Evolutionary conservation across 164 flowering plant species (phyloP).

Genomic region (Tetracentron sinense): DNA sequence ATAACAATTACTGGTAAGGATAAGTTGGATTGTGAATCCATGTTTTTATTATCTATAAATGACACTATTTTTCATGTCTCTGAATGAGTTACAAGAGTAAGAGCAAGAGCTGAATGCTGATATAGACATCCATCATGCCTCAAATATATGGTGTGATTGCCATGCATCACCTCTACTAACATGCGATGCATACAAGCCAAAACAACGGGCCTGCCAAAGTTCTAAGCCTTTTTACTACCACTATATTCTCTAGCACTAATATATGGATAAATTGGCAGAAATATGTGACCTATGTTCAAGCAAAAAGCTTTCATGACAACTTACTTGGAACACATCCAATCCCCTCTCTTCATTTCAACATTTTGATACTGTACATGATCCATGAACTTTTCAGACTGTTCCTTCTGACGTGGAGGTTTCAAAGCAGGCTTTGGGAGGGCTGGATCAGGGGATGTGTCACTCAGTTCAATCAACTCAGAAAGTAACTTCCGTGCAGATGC

Average conservation of each 20-base stretch:
- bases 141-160: too few species aligned
- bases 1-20: too few species aligned
- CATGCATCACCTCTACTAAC: too few species aligned
- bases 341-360: constrained; percentile 71
- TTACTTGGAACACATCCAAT: constrained; percentile 83
- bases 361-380: constrained; percentile 20
- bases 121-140: too few species aligned
- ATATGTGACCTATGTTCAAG: neutral
- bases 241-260: neutral
- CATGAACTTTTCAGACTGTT: constrained; percentile 8
- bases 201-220: too few species aligned
- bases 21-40: too few species aligned
- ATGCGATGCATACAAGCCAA: too few species aligned
- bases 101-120: too few species aligned
- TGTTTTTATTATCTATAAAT: too few species aligned
- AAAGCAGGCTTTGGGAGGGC: constrained; percentile 41
- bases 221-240: too few species aligned
- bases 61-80: too few species aligned
- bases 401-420: constrained; percentile 26
- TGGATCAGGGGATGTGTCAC: constrained; percentile 54
- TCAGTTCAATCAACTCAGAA: constrained; percentile 56
- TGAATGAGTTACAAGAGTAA: too few species aligned
- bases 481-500: constrained; percentile 63
- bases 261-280: neutral
- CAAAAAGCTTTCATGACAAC: constrained; percentile 22